Percentiles rank a stretch among this genome's conserved stretches.
Conservation (phyloP, 768 basidiomycete genomes). For the Auricularia auricula-judae region DNA sequence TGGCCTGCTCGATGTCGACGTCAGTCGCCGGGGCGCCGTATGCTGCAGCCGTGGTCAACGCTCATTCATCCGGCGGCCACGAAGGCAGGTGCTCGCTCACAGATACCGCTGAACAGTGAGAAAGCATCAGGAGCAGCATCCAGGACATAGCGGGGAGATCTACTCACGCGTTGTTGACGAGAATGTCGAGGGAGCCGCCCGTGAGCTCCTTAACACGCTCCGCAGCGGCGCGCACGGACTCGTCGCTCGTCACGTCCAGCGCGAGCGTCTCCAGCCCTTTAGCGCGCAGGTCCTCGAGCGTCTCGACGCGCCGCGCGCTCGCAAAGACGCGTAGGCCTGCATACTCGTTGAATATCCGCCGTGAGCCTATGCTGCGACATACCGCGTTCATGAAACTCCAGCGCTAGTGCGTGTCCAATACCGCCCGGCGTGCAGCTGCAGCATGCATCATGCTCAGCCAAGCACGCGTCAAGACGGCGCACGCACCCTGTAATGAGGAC, state of each 20-base stretch:
- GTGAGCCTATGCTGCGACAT: not conserved
- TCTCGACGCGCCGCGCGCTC: conserved; percentile 13
- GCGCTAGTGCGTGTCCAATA: conserved; percentile 15
- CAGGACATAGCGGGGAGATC: not conserved
- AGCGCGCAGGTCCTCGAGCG: conserved; percentile 12
- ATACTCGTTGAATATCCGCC: not conserved
- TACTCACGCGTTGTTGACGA: conserved; percentile 15
- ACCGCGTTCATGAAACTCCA: conserved; percentile 12
- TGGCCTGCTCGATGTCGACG: conserved; percentile 13
- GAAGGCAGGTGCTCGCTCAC: too few relatives aligned
- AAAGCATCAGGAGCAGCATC: not conserved
- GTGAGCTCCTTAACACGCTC: conserved; percentile 11
- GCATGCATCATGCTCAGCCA: not conserved
- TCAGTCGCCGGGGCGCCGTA: conserved; percentile 17
- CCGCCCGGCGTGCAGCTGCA: conserved; percentile 15
- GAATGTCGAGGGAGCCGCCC: conserved; percentile 20
- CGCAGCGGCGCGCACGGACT: conserved; percentile 7
- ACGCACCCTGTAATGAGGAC: too few relatives aligned
- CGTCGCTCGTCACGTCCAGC: conserved; percentile 18
- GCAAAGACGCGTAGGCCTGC: conserved; percentile 21
- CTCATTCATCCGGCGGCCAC: too few relatives aligned
- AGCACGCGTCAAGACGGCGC: too few relatives aligned
- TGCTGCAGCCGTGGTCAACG: conserved; percentile 3
- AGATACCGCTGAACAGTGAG: not conserved
- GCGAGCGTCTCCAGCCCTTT: conserved; percentile 12